A percentile compares a stretch with the other conserved stretches of the same genome.
These are phyloP conservation scores for Kodamaea alishanica DNA, from an alignment of 1,139 yeast genomes.

Conservation along the genomic window DNA sequence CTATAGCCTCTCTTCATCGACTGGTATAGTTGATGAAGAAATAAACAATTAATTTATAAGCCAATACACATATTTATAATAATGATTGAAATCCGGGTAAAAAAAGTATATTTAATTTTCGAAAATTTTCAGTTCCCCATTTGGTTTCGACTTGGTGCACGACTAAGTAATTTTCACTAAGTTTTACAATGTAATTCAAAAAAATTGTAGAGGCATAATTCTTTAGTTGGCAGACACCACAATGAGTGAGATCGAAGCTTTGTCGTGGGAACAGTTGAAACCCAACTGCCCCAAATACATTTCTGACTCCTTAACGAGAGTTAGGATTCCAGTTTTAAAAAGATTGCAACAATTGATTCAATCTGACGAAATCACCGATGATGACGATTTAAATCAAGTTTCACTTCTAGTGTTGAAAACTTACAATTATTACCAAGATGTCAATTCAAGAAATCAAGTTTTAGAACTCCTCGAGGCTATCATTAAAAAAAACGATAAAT, in stretches of 20 bases:
- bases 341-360: conserved; percentile 15
- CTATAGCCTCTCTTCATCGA: conserved; percentile 57
- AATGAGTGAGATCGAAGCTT: conserved; percentile 4
- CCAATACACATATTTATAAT: too few relatives aligned
- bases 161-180: too few relatives aligned
- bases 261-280: conserved; percentile 25
- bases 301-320: conserved; percentile 32
- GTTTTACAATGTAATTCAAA: too few relatives aligned
- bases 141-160: too few relatives aligned
- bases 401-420: conserved; percentile 38
- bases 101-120: too few relatives aligned
- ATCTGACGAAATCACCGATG: conserved; percentile 16
- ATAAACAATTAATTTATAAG: conserved; percentile 11
- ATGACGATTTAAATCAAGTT: conserved; percentile 18
- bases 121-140: too few relatives aligned
- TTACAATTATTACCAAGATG: conserved; percentile 50
- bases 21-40: conserved; percentile 61
- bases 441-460: conserved; percentile 43
- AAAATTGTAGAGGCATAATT: too few relatives aligned
- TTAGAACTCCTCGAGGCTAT: conserved; percentile 34
- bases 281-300: conserved; percentile 22
- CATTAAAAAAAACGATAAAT: conserved; percentile 27
- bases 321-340: conserved; percentile 30
- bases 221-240: neutral
- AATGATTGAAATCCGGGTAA: too few relatives aligned